A percentile compares a stretch with the other conserved stretches of the same genome.
Evolutionary conservation across 257 asterid species (phyloP).

Genomic region (Solanum chaucha): DNA sequence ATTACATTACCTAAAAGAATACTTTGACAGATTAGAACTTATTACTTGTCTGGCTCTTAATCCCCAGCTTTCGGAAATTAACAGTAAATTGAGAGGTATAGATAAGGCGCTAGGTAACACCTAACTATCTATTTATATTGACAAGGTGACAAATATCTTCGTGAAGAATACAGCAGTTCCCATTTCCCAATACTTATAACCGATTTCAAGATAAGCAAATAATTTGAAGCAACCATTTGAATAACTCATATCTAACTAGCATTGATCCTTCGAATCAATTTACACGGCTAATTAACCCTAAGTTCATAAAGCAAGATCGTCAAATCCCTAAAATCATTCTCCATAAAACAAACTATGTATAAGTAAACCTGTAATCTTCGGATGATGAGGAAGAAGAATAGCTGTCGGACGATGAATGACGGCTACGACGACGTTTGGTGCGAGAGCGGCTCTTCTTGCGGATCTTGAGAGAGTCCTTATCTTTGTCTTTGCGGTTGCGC

Average conservation of each 20-base stretch:
- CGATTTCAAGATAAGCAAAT: background rate
- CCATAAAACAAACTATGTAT: background rate
- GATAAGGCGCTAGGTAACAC: background rate
- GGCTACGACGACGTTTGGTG: conserved; percentile 62
- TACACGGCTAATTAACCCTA: background rate
- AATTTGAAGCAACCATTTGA: background rate
- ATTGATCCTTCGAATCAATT: background rate
- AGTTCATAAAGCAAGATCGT: background rate
- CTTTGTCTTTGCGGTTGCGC: conserved; percentile 26
- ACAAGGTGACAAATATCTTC: background rate
- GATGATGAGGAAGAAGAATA: conserved; percentile 50
- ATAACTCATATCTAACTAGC: background rate
- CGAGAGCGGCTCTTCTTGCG: conserved; percentile 58
- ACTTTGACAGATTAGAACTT: background rate
- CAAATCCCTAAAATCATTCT: background rate
- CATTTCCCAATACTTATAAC: background rate
- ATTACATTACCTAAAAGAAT: background rate
- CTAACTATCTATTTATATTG: background rate
- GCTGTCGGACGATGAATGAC: conserved; percentile 56
- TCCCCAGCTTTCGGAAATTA: background rate
- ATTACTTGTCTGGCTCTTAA: background rate
- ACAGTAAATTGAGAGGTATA: background rate
- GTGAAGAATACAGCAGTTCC: background rate
- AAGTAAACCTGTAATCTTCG: conserved; percentile 46
- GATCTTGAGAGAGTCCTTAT: conserved; percentile 41